Percentiles rank a stretch among this genome's conserved stretches.
phyloP scores from a whole-genome alignment of 306 rosid genomes.

The Ceratonia siliqua region DNA sequence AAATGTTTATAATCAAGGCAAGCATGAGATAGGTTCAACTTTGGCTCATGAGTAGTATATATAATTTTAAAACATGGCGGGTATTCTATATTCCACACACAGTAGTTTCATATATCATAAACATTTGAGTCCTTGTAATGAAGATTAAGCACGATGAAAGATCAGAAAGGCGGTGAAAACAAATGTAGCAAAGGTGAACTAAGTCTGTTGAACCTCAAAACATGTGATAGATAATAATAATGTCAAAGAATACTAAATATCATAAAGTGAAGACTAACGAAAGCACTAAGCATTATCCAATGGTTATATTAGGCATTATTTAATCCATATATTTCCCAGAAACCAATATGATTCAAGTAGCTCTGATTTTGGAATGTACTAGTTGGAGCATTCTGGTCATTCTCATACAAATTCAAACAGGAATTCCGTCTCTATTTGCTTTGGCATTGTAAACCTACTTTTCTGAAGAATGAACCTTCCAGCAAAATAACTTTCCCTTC shows the following conservation, averaged over 20 bases:
- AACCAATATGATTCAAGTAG: not conserved
- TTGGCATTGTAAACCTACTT: not conserved
- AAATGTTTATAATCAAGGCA: not conserved
- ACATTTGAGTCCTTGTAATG: not conserved
- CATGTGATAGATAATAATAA: not conserved
- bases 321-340: slow-evolving; percentile 9
- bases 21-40: not conserved
- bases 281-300: not conserved
- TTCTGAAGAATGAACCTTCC: slow-evolving; percentile 2
- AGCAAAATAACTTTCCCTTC: not conserved
- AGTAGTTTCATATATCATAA: not conserved
- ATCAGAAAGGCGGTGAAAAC: not conserved
- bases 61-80: not conserved
- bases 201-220: not conserved
- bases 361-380: not conserved
- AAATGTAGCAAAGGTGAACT: not conserved
- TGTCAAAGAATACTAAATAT: not conserved
- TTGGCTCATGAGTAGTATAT: not conserved
- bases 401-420: slow-evolving; percentile 13
- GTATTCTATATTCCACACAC: not conserved
- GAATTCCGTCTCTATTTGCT: not conserved
- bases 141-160: not conserved
- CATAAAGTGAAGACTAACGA: not conserved
- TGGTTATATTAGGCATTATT: not conserved
- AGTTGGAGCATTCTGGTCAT: not conserved